A percentile compares a stretch with the other conserved stretches of the same genome.
Evolutionary conservation across 2,329 filamentous ascomycete genomes (phyloP).

Genomic region (Aspergillus sp.): DNA sequence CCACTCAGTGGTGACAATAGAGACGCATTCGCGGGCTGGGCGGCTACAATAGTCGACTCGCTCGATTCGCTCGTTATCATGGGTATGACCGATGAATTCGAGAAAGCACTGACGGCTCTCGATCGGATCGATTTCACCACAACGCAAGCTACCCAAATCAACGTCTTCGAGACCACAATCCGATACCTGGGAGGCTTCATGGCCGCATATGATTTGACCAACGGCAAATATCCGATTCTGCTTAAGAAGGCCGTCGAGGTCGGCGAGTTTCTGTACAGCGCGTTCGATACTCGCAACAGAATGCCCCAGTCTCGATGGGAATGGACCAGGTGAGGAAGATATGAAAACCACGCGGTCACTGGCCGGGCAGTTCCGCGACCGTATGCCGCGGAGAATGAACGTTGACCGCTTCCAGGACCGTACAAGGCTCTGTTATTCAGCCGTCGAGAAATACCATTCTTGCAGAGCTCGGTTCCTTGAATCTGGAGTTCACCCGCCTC

Average conservation of each 20-base stretch:
- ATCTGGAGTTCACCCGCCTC: conserved; percentile 83
- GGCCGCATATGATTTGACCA: conserved; percentile 75
- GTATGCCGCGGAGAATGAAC: conserved; percentile 24
- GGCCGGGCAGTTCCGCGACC: too few species aligned
- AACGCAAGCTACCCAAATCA: conserved; percentile 58
- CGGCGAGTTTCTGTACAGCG: conserved; percentile 68
- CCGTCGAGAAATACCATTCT: conserved; percentile 55
- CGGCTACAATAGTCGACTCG: conserved; percentile 73
- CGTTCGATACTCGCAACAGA: conserved; percentile 85
- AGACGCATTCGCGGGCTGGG: conserved; percentile 90
- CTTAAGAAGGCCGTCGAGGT: conserved; percentile 73
- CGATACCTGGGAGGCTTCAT: conserved; percentile 82
- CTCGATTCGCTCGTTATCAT: conserved; percentile 81
- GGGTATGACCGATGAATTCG: conserved; percentile 67
- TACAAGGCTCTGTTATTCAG: conserved; percentile 23
- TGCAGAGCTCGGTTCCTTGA: conserved; percentile 66
- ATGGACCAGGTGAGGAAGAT: conserved; percentile 53
- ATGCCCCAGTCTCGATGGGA: conserved; percentile 78
- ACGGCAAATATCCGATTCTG: conserved; percentile 58
- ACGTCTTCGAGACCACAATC: conserved; percentile 86
- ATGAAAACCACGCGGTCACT: not conserved
- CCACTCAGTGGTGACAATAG: conserved; percentile 59
- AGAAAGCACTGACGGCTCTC: conserved; percentile 62
- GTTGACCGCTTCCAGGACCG: conserved; percentile 27
- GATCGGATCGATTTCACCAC: conserved; percentile 74